Evolutionary conservation across 768 basidiomycete genomes (phyloP).

Genomic region (Austroboletus festivus): DNA sequence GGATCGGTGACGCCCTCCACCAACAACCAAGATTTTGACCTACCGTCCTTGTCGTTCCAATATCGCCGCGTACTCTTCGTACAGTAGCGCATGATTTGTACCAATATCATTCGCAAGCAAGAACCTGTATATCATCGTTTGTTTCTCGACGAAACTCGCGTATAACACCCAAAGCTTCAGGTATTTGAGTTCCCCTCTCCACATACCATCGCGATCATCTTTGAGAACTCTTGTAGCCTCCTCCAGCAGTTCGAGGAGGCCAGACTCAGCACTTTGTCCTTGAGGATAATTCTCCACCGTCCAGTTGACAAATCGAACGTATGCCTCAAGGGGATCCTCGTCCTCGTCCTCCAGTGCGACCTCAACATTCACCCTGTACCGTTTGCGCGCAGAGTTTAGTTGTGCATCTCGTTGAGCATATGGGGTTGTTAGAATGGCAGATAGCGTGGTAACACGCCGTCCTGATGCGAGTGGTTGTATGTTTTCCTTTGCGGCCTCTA

Average conservation of each 20-base stretch:
- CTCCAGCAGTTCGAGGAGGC: conserved; percentile 89
- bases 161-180: conserved; percentile 94
- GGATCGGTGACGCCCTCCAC: conserved; percentile 23
- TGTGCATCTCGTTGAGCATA: conserved; percentile 73
- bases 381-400: conserved; percentile 59
- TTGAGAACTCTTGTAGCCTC: conserved; percentile 86
- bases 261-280: conserved; percentile 84
- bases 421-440: conserved; percentile 70
- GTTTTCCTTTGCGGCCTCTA: conserved; percentile 85
- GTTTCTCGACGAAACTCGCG: conserved; percentile 87
- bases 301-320: conserved; percentile 85
- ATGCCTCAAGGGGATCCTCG: conserved; percentile 81
- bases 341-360: conserved; percentile 72
- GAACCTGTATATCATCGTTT: conserved; percentile 85
- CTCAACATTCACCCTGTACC: conserved; percentile 70
- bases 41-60: conserved; percentile 83
- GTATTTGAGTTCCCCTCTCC: conserved; percentile 80
- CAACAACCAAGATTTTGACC: conserved; percentile 30
- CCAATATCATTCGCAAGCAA: conserved; percentile 90
- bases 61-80: conserved; percentile 88
- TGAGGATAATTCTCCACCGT: conserved; percentile 93
- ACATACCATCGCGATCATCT: conserved; percentile 67
- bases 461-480: conserved; percentile 79
- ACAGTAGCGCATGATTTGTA: conserved; percentile 71
- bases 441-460: conserved; percentile 75